Base-by-base conservation (phyloP, 2,329 filamentous ascomycete species). In the Plectosphaerella cucumerina region DNA sequence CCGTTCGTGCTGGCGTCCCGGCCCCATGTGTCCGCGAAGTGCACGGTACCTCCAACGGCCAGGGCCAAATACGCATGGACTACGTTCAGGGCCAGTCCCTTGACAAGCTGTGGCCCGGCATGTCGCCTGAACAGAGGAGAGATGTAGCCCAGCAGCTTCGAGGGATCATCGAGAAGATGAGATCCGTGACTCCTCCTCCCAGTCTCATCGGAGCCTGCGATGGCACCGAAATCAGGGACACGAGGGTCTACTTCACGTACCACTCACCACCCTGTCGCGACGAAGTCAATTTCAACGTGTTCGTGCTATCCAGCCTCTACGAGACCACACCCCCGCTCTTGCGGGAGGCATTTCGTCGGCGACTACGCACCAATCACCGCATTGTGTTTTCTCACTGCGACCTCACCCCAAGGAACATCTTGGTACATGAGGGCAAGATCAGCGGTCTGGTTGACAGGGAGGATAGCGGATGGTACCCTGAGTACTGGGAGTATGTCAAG, bases 301-400 rank as follows among this genome's bases (percentile, higher is more conserved):
- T 57, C 48, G 43, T 66, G 1, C 17, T 61, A 18, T 54, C 53
- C 0, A 22, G 45, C 4, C 52, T 66, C 3, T 52, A 47, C 18
- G 14, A 51, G 3, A 17, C 52, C 0, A 58, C 42, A 3, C 62
- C 63, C 3, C 23, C 53, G 6, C 44, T 53, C 0, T n/a, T 67
- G 4, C 53, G 51, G 2, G 47, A 41, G 14, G 56, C 64, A 1
- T 61, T 66, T 50, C 37, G 56, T 15, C 43, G 42, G 3, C 58
- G 59, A n/a, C 48, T 65, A 15, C 48, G 52, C 22, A 61, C 58
- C 0, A 33, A 59, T 17, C 62, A 70, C 54, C 57, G 57, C n/a
- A 59, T 70, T 31, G 66, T 73, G 1, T 73, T 82, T 52, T 76
- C 76, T 2, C 77, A 82, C 62, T 71, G 71, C 14, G 62, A 66